phyloP scores from a whole-genome alignment of 2,329 filamentous ascomycete genomes.

The Penicillium sp. region DNA sequence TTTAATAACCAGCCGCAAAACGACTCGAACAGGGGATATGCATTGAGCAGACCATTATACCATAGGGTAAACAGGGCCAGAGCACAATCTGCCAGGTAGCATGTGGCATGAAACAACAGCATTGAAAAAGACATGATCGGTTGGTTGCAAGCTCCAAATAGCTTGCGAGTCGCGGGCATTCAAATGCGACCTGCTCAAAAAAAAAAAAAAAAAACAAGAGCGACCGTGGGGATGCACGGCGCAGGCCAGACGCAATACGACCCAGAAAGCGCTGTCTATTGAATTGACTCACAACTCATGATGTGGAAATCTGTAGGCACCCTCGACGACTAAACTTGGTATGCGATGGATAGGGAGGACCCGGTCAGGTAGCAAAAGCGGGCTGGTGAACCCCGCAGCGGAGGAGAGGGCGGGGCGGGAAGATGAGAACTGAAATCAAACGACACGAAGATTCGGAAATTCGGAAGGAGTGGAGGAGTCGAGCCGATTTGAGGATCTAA shows the following conservation, averaged over 20 bases:
- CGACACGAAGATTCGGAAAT: not conserved
- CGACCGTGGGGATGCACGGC: not conserved
- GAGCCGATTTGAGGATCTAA: not conserved
- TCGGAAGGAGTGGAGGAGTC: not conserved
- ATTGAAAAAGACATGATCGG: constrained; percentile 5
- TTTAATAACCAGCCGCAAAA: not conserved
- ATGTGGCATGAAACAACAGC: constrained; percentile 1
- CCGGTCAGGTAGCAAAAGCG: constrained; percentile 21
- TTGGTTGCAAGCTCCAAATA: not conserved
- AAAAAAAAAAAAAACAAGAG: no score
- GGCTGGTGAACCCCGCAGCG: constrained; percentile 20
- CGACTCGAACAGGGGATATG: not conserved
- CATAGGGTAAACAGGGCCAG: not conserved
- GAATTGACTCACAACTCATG: constrained; percentile 29
- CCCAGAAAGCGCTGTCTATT: constrained; percentile 4
- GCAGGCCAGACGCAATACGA: not conserved
- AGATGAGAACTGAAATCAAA: not conserved
- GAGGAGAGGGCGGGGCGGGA: constrained; percentile 7
- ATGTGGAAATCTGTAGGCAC: constrained; percentile 17
- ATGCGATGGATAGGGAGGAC: constrained; percentile 11
- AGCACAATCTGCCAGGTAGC: constrained; percentile 10
- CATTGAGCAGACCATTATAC: constrained; percentile 1
- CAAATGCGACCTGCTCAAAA: not conserved
- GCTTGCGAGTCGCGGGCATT: not conserved
- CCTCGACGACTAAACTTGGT: constrained; percentile 8